These are phyloP conservation scores for Scedosporium boydii DNA, from an alignment of 2,329 filamentous ascomycete species.

Conservation along the genomic window DNA sequence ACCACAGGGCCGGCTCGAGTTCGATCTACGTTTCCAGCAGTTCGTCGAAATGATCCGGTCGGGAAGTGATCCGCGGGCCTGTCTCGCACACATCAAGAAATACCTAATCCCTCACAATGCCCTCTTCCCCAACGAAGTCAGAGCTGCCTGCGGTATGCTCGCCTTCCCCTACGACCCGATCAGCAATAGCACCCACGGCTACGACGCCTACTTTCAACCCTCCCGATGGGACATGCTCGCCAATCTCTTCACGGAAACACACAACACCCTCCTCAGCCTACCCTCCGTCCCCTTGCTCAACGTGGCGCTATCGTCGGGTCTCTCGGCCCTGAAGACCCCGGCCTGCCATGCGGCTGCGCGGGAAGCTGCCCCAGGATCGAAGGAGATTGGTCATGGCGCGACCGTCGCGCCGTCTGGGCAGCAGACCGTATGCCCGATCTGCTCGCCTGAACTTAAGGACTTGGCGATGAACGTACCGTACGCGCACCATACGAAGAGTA, in stretches of 20 bases:
- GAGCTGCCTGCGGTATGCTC: slow-evolving; percentile 68
- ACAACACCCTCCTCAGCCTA: slow-evolving; percentile 77
- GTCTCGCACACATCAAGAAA: slow-evolving; percentile 80
- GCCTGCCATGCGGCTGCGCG: slow-evolving; percentile 55
- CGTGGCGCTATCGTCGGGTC: slow-evolving; percentile 78
- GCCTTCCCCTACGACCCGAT: slow-evolving; percentile 56
- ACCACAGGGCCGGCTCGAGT: slow-evolving; percentile 69
- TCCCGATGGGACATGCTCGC: slow-evolving; percentile 70
- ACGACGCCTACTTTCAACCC: slow-evolving; percentile 26
- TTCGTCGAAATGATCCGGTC: slow-evolving; percentile 83
- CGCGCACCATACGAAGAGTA: slow-evolving; percentile 88
- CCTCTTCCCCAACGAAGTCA: slow-evolving; percentile 58
- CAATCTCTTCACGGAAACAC: slow-evolving; percentile 71
- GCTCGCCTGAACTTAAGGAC: slow-evolving; percentile 88
- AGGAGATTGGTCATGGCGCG: slow-evolving; percentile 1
- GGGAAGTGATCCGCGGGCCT: slow-evolving; percentile 50
- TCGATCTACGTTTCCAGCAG: slow-evolving; percentile 86
- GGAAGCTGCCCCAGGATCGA: slow-evolving; percentile 9
- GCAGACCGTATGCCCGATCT: slow-evolving; percentile 73
- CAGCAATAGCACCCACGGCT: slow-evolving; percentile 25
- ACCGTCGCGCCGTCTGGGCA: slow-evolving; percentile 8
- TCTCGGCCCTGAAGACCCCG: slow-evolving; percentile 92
- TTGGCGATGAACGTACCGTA: slow-evolving; percentile 84
- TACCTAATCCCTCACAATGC: slow-evolving; percentile 64
- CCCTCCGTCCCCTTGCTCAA: slow-evolving; percentile 78